Evolutionary conservation across 169 alveolate genomes (phyloP).

Genomic region (Babesia sp.): DNA sequence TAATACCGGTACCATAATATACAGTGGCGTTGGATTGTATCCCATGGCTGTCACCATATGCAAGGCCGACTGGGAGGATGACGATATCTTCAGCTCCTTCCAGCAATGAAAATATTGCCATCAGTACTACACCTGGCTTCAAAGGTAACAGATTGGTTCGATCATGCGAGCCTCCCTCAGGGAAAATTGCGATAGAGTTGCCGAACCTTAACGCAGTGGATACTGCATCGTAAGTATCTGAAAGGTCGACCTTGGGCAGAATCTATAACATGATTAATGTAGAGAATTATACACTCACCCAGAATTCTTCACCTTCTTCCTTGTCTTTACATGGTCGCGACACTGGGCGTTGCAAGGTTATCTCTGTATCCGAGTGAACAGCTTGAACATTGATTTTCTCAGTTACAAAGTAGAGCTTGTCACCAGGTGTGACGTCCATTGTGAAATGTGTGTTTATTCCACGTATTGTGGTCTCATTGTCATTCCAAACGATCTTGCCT

Average conservation of each 20-base stretch:
- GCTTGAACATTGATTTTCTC: conserved; percentile 76
- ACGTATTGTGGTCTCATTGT: conserved; percentile 59
- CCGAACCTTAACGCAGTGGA: conserved; percentile 84
- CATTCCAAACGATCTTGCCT: conserved; percentile 79
- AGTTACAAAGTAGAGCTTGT: conserved; percentile 74
- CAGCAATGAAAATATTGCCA: conserved; percentile 90
- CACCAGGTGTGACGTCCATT: conserved; percentile 84
- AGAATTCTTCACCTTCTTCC: conserved; percentile 69
- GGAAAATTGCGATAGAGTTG: conserved; percentile 90
- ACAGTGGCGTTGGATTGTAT: conserved; percentile 83
- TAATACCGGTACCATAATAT: conserved; percentile 83
- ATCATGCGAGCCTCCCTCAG: conserved; percentile 97
- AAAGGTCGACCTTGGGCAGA: conserved; percentile 89
- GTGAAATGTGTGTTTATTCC: conserved; percentile 85
- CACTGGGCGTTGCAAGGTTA: conserved; percentile 72
- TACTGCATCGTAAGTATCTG: conserved; percentile 87
- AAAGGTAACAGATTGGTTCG: conserved; percentile 89
- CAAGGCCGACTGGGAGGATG: conserved; percentile 87
- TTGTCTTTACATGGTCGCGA: conserved; percentile 69
- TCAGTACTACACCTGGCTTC: conserved; percentile 93
- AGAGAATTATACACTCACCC: conserved; percentile 19
- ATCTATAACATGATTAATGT: conserved; percentile 8
- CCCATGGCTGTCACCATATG: conserved; percentile 81
- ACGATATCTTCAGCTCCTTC: conserved; percentile 89
- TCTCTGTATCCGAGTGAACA: conserved; percentile 85